Conservation (phyloP, 306 rosid genomes). For the Cucurbita pepo region DNA sequence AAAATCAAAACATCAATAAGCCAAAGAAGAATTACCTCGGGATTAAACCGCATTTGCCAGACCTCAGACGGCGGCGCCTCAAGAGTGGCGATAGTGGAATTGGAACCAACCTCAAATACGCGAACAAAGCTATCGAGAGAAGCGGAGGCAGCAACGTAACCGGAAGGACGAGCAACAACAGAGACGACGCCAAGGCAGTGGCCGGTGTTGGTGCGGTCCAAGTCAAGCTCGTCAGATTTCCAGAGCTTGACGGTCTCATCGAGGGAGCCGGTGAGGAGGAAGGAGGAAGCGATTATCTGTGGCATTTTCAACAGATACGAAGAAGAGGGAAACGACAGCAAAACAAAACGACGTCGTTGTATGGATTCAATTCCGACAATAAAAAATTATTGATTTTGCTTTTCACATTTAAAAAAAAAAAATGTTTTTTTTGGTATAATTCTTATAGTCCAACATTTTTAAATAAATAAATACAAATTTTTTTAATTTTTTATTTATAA, state of each 20-base stretch:
- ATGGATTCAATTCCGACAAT: background rate
- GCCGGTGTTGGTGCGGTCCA: conserved; percentile 64
- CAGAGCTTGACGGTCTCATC: conserved; percentile 90
- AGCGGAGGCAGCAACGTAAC: conserved; percentile 74
- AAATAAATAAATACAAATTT: no score
- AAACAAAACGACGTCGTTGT: background rate
- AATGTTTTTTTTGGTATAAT: no score
- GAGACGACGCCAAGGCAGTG: conserved; percentile 96
- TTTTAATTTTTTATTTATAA: no score
- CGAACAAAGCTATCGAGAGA: conserved; percentile 92
- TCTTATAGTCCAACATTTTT: no score
- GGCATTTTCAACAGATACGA: conserved; percentile 58
- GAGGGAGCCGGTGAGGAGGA: conserved; percentile 79
- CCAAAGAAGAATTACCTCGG: conserved; percentile 29
- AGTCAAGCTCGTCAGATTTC: conserved; percentile 69
- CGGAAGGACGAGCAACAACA: conserved; percentile 87
- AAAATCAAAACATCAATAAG: background rate
- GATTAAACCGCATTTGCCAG: conserved; percentile 92
- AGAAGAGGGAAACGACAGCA: background rate
- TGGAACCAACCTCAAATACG: conserved; percentile 79
- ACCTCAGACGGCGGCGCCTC: conserved; percentile 98
- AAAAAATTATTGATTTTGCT: no score
- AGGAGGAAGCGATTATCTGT: conserved; percentile 53
- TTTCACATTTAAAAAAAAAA: no score
- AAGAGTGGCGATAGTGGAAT: conserved; percentile 69